phyloP scores from a whole-genome alignment of 768 basidiomycete genomes.

The Russula sp. region DNA sequence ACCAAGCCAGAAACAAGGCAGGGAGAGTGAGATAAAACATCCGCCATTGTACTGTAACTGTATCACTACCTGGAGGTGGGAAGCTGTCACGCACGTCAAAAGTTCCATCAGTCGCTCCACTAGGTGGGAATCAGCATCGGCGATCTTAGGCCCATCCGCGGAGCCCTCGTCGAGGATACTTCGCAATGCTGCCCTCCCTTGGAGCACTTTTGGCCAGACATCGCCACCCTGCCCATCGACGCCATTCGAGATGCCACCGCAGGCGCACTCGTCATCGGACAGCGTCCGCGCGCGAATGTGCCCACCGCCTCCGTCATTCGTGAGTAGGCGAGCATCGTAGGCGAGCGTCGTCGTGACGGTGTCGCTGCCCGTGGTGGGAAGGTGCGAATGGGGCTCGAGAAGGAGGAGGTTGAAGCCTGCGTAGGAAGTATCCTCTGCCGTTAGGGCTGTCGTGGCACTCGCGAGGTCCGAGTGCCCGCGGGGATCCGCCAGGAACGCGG shows the following conservation, averaged over 20 bases:
- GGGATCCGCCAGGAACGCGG: slow-evolving; percentile 60
- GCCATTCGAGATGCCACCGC: slow-evolving; percentile 72
- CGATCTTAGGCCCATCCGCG: slow-evolving; percentile 29
- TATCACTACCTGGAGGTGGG: background rate
- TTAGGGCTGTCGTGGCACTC: slow-evolving; percentile 47
- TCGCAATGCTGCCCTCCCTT: slow-evolving; percentile 51
- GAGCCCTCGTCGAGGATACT: slow-evolving; percentile 39
- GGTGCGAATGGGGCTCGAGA: slow-evolving; percentile 43
- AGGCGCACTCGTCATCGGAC: slow-evolving; percentile 45
- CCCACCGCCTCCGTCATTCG: slow-evolving; percentile 72
- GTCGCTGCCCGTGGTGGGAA: background rate
- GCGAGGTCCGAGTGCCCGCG: slow-evolving; percentile 40
- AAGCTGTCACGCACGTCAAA: slow-evolving; percentile 56
- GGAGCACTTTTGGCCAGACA: slow-evolving; percentile 72
- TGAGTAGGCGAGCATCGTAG: slow-evolving; percentile 57
- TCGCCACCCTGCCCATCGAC: slow-evolving; percentile 59
- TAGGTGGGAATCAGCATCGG: slow-evolving; percentile 54
- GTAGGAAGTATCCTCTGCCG: slow-evolving; percentile 50
- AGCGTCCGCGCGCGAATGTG: slow-evolving; percentile 53
- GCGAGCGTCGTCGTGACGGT: slow-evolving; percentile 33
- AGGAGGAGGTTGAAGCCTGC: slow-evolving; percentile 83
- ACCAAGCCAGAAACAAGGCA: too few relatives aligned
- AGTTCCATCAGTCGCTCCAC: slow-evolving; percentile 59
- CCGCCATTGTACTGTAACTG: background rate
- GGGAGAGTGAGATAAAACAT: background rate